Conservation (phyloP, 495 filamentous ascomycete species). For the Apodospora peruviana region DNA sequence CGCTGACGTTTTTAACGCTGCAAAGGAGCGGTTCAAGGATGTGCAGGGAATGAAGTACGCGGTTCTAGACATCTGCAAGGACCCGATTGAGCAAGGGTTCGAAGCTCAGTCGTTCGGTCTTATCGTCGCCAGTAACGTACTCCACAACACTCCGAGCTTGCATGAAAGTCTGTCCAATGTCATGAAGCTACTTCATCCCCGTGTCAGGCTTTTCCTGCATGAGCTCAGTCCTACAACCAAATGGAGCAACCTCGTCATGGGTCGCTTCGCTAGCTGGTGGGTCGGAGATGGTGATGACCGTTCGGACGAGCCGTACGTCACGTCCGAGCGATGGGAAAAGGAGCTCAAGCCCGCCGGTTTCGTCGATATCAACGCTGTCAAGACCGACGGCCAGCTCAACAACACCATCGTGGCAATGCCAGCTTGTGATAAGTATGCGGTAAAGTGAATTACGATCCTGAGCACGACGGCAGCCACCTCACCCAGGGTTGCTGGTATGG, state of each 20-base stretch:
- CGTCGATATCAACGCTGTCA: not conserved
- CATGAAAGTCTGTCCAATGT: not conserved
- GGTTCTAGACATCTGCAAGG: not conserved
- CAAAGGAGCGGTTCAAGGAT: not conserved
- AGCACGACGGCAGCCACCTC: no score
- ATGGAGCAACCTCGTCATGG: not conserved
- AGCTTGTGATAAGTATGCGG: no score
- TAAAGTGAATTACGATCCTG: no score
- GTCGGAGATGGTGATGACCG: not conserved
- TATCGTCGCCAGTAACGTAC: not conserved
- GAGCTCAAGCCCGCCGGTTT: not conserved
- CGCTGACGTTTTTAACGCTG: not conserved
- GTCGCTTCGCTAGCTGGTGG: not conserved
- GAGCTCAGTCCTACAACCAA: not conserved
- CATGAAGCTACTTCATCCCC: not conserved
- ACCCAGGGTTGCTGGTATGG: no score
- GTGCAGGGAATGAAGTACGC: not conserved
- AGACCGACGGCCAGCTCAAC: not conserved
- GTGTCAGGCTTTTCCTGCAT: not conserved
- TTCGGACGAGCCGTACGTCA: not conserved
- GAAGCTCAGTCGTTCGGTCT: not conserved
- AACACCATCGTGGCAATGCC: not conserved
- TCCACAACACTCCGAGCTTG: not conserved
- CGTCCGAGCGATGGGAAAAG: not conserved
- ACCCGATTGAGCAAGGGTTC: not conserved